A percentile compares a stretch with the other conserved stretches of the same genome.
These are phyloP conservation scores for Isoetes engelmannii DNA, from an alignment of 83 land plant genomes.

Conservation along the genomic window DNA sequence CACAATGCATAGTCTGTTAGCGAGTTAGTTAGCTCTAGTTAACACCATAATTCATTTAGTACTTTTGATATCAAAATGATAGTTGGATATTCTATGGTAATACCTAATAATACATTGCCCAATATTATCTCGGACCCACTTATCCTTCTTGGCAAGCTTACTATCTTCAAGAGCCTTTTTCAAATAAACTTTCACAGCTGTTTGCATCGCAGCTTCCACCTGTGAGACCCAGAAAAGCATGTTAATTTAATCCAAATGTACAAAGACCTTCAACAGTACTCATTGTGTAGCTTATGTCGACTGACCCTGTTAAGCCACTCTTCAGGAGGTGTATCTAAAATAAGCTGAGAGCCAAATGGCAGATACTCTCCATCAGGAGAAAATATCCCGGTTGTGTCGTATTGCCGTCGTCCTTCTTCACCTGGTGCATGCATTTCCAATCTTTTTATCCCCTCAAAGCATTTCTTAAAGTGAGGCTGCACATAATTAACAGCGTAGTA, in stretches of 20 bases:
- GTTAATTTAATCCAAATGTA: neutral
- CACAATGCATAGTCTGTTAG: too few relatives aligned
- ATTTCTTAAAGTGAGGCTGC: conserved; percentile 34
- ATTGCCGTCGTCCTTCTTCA: conserved; percentile 30
- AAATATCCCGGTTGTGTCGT: conserved; percentile 29
- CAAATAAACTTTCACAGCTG: conserved; percentile 27
- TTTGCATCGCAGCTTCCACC: conserved; percentile 34
- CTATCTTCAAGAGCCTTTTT: conserved; percentile 29
- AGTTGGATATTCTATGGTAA: neutral
- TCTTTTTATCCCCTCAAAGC: conserved; percentile 34
- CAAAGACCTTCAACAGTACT: too few relatives aligned
- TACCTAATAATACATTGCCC: conserved; percentile 34
- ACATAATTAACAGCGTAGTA: neutral
- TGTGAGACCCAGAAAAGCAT: neutral
- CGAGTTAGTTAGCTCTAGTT: neutral
- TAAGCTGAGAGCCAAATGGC: conserved; percentile 18
- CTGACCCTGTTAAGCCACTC: conserved; percentile 36
- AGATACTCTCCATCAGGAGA: conserved; percentile 37
- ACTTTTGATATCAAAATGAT: neutral
- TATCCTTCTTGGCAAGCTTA: conserved; percentile 33
- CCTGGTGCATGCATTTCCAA: conserved; percentile 30
- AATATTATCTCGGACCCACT: conserved; percentile 35
- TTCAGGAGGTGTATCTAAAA: conserved; percentile 29
- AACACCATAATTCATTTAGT: neutral
- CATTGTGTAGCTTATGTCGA: neutral